These are phyloP conservation scores for Calycina herbarum DNA, from an alignment of 2,329 filamentous ascomycete genomes.

Conservation along the genomic window DNA sequence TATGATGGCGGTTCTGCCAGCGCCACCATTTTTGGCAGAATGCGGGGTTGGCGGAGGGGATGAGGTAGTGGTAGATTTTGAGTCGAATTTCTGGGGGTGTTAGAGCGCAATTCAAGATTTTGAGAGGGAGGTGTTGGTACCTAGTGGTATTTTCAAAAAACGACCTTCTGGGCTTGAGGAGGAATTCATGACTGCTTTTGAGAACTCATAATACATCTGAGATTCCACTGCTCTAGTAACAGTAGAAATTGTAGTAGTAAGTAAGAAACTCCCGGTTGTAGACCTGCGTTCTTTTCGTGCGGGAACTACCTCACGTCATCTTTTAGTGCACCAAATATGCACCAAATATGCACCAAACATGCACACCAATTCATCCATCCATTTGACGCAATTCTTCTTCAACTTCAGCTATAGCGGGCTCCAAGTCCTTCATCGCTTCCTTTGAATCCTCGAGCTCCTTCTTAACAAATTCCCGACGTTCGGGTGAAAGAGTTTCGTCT, in stretches of 20 bases:
- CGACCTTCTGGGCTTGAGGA: neutral
- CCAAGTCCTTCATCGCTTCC: no score
- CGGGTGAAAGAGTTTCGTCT: no score
- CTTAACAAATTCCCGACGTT: no score
- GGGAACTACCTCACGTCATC: neutral
- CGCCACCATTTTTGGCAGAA: slow-evolving; percentile 1
- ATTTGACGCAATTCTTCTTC: no score
- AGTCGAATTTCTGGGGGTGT: neutral
- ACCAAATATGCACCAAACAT: no score
- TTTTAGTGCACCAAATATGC: neutral
- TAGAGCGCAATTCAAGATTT: neutral
- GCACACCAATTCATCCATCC: no score
- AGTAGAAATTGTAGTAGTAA: no score
- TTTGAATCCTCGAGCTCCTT: no score
- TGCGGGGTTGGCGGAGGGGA: neutral
- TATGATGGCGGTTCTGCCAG: neutral
- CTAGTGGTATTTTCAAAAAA: neutral
- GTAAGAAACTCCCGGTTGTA: no score
- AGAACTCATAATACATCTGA: no score
- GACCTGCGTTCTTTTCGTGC: neutral
- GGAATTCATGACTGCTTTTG: neutral
- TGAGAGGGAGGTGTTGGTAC: neutral
- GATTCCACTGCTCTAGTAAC: no score
- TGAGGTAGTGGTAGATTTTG: neutral
- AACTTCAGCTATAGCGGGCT: no score